Conservation (phyloP, 345 rosid species). For the Hibiscus trionum region DNA sequence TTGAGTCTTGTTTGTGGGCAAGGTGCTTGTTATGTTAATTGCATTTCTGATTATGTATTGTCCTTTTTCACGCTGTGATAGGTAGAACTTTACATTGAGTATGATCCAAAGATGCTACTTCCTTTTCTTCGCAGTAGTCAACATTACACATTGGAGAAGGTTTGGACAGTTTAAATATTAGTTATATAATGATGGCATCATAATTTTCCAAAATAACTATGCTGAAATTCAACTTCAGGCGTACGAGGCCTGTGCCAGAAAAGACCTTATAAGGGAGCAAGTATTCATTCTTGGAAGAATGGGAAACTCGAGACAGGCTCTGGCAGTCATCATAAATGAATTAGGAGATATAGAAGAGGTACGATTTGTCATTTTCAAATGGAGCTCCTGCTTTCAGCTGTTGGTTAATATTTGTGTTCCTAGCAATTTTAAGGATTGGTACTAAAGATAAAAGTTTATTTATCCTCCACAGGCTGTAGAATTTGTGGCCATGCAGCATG, state of each 20-base stretch:
- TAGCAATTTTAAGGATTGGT: constrained; percentile 8
- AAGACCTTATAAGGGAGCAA: constrained; percentile 82
- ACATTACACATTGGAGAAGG: constrained; percentile 96
- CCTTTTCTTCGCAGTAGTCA: constrained; percentile 97
- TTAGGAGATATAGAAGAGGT: constrained; percentile 98
- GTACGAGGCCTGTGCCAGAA: constrained; percentile 70
- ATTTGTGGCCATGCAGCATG: constrained; percentile 92
- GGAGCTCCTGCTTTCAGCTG: constrained; percentile 4
- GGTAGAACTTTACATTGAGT: constrained; percentile 92
- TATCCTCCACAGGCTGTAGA: constrained; percentile 84
- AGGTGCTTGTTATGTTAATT: not conserved
- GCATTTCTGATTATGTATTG: constrained; percentile 14
- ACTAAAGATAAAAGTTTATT: constrained; percentile 3
- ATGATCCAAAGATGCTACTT: constrained; percentile 87
- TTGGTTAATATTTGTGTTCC: constrained; percentile 10
- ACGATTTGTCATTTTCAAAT: constrained; percentile 7
- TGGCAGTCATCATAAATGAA: constrained; percentile 80
- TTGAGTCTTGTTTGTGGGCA: not conserved
- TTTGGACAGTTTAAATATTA: constrained; percentile 24
- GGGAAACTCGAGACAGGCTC: constrained; percentile 92
- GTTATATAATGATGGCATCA: constrained; percentile 11
- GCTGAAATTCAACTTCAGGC: constrained; percentile 52
- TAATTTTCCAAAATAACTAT: constrained; percentile 15
- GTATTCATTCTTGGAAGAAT: constrained; percentile 96
- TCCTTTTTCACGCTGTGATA: constrained; percentile 28